Percentiles rank a stretch among this genome's conserved stretches.
Evolutionary conservation across 139 green algal species (phyloP).

Genomic region (Chlorella vulgaris): DNA sequence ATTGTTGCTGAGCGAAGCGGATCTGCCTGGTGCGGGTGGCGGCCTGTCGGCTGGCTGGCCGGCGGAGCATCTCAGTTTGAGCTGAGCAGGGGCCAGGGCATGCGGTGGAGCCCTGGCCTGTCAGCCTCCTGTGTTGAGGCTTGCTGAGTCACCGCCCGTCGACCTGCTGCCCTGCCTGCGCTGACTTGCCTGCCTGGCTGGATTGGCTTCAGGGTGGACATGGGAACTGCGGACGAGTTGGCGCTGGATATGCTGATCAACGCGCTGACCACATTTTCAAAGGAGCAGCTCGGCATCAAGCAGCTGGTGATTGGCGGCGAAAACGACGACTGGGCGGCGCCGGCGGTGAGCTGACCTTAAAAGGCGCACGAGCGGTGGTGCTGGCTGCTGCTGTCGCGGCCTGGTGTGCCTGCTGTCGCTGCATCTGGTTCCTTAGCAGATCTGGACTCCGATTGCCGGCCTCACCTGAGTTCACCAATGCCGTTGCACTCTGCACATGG

Average conservation of each 20-base stretch:
- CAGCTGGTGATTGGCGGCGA: slow-evolving; percentile 66
- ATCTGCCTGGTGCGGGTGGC: too few species aligned
- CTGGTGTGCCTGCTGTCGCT: neutral
- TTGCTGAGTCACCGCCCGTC: too few species aligned
- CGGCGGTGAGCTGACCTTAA: slow-evolving; percentile 8
- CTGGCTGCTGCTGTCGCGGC: neutral
- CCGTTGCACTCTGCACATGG: neutral
- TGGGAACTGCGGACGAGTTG: slow-evolving; percentile 90
- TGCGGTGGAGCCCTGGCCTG: too few species aligned
- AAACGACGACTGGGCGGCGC: slow-evolving; percentile 73
- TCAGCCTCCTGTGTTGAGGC: too few species aligned
- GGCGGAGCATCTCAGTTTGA: too few species aligned
- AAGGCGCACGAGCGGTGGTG: neutral
- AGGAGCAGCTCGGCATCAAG: slow-evolving; percentile 70
- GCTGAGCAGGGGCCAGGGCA: too few species aligned
- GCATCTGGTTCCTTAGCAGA: too few species aligned
- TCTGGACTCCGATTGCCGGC: too few species aligned
- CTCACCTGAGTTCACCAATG: too few species aligned
- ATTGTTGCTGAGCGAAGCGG: too few species aligned
- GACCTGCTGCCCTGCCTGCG: too few species aligned
- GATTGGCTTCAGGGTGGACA: slow-evolving; percentile 67
- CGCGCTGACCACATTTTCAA: slow-evolving; percentile 73
- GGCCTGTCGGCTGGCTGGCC: too few species aligned
- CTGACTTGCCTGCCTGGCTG: neutral
- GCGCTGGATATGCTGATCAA: slow-evolving; percentile 91